Evolutionary conservation across 108 stramenopile species (phyloP).

Genomic region (Cyclotella atomus): DNA sequence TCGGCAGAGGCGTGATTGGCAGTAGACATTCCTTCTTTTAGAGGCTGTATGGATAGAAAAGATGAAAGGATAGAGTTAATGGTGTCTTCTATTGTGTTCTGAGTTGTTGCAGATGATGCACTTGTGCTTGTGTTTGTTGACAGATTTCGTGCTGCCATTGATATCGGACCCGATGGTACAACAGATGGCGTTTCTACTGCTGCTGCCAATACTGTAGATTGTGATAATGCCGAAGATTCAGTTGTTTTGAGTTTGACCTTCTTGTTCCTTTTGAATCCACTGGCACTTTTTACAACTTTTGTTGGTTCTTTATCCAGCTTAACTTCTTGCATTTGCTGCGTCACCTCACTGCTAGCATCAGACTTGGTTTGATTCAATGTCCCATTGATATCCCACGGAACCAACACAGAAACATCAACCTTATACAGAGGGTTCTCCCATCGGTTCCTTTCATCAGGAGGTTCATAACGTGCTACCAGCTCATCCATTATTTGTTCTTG

Average conservation of each 20-base stretch:
- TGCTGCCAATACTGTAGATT: neutral
- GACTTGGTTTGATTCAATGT: neutral
- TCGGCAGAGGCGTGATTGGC: conserved; percentile 35
- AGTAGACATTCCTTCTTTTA: conserved; percentile 79
- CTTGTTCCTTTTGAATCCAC: conserved; percentile 44
- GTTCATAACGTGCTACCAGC: conserved; percentile 83
- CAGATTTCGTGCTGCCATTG: conserved; percentile 34
- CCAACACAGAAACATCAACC: conserved; percentile 55
- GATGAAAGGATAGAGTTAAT: conserved; percentile 73
- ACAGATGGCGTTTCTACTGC: neutral
- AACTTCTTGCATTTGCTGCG: neutral
- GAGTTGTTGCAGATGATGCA: neutral
- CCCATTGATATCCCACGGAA: conserved; percentile 41
- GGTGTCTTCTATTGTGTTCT: conserved; percentile 59
- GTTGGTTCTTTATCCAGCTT: conserved; percentile 7
- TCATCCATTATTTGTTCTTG: conserved; percentile 63
- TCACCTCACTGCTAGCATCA: neutral
- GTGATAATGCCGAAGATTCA: neutral
- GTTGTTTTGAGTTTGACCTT: conserved; percentile 11
- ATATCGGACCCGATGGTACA: conserved; percentile 22
- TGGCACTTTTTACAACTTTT: conserved; percentile 18
- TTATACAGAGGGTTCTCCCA: conserved; percentile 89
- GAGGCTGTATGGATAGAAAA: conserved; percentile 57
- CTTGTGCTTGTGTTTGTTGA: conserved; percentile 18
- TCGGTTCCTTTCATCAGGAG: conserved; percentile 85